Conservation (phyloP, 495 filamentous ascomycete species). For the Xylaria longipes region DNA sequence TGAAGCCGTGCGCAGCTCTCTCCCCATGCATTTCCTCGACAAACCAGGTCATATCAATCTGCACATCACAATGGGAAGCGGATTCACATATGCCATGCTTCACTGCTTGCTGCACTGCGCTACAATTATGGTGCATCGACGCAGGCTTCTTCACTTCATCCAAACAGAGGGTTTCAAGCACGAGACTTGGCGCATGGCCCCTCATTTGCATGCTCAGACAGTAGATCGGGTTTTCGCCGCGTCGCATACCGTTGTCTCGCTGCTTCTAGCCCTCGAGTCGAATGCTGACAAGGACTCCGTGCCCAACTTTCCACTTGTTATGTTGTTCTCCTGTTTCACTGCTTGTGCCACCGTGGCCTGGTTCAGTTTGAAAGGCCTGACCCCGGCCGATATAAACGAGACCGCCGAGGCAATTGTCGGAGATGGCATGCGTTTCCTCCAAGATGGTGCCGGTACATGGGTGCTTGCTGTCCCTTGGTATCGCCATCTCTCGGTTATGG, state of each 20-base stretch:
- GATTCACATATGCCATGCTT: constrained; percentile 58
- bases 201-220: constrained; percentile 45
- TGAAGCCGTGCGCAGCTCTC: constrained; percentile 49
- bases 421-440: constrained; percentile 55
- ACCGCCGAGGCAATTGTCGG: constrained; percentile 54
- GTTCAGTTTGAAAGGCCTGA: constrained; percentile 56
- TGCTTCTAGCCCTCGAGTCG: constrained; percentile 51
- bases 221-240: constrained; percentile 57
- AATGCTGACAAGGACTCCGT: constrained; percentile 56
- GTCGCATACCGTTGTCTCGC: constrained; percentile 55
- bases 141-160: constrained; percentile 55
- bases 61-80: constrained; percentile 61
- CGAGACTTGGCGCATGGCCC: constrained; percentile 51
- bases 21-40: constrained; percentile 57
- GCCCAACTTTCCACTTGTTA: constrained; percentile 58
- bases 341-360: constrained; percentile 58
- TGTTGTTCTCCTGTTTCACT: constrained; percentile 59
- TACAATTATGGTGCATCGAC: constrained; percentile 59
- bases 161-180: constrained; percentile 52
- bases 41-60: constrained; percentile 58
- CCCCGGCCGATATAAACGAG: constrained; percentile 52
- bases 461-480: constrained; percentile 58
- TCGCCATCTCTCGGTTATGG: constrained; percentile 57
- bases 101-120: constrained; percentile 58
- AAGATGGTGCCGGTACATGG: constrained; percentile 56